Conservation (phyloP, 805 yeast genomes). For the Limtongozyma cylindracea region DNA sequence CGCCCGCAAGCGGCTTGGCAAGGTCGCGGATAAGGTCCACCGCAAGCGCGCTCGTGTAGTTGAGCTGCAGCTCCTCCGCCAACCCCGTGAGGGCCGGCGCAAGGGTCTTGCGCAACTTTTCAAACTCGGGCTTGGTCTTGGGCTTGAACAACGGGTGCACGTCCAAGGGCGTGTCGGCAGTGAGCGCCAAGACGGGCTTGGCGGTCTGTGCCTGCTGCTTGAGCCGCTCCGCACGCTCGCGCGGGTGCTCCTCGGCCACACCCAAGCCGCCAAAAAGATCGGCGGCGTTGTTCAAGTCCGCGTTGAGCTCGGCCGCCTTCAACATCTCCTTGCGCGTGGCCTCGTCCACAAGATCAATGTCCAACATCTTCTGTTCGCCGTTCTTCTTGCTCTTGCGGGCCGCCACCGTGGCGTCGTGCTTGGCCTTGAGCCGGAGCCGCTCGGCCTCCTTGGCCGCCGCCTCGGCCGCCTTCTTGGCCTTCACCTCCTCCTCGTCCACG, state of each 20-base stretch:
- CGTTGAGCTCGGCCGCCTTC: conserved; percentile 54
- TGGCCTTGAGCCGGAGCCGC: conserved; percentile 12
- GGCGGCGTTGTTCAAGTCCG: conserved; percentile 85
- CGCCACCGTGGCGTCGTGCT: conserved; percentile 20
- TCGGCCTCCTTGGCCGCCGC: conserved; percentile 16
- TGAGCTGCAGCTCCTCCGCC: conserved; percentile 32
- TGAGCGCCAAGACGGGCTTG: conserved; percentile 7
- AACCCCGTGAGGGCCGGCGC: conserved; percentile 32
- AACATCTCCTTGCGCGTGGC: conserved; percentile 50
- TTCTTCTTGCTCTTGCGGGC: conserved; percentile 15
- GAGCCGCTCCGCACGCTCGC: conserved; percentile 21
- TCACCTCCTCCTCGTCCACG: conserved; percentile 40
- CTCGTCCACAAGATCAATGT: conserved; percentile 47
- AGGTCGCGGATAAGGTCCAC: conserved; percentile 73
- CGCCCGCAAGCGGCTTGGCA: conserved; percentile 57
- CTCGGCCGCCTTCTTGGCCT: conserved; percentile 11
- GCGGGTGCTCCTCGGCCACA: conserved; percentile 23
- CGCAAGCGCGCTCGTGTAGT: conserved; percentile 54
- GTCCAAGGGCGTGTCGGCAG: conserved; percentile 34
- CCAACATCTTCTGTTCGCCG: conserved; percentile 16
- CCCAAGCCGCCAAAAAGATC: conserved; percentile 63
- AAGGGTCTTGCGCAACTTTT: conserved; percentile 47
- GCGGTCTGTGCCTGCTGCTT: conserved; percentile 12
- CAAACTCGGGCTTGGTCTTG: conserved; percentile 51
- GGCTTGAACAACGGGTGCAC: conserved; percentile 71